Evolutionary conservation across 345 rosid genomes (phyloP).

Genomic region (Populus pruinosa): DNA sequence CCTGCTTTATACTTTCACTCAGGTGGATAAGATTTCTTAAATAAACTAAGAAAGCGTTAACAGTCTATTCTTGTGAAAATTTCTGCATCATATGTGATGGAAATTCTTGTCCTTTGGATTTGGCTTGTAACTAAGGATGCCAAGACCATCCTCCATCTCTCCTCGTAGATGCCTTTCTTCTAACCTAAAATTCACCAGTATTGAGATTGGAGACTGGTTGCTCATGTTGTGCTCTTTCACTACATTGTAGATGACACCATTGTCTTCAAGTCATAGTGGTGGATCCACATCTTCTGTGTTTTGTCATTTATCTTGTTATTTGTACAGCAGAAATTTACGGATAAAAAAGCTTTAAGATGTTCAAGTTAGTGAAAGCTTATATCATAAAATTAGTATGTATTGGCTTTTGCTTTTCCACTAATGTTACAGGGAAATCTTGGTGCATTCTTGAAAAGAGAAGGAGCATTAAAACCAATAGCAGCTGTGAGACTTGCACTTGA

Average conservation of each 20-base stretch:
- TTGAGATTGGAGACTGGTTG: not conserved
- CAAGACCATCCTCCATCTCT: not conserved
- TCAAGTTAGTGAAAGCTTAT: not conserved
- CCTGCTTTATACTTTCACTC: not conserved
- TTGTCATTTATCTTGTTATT: not conserved
- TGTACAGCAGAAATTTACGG: too few species aligned
- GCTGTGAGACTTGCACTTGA: constrained; percentile 87
- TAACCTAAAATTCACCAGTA: not conserved
- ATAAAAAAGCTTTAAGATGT: not conserved
- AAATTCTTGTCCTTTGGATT: not conserved
- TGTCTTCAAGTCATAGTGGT: not conserved
- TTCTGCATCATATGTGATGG: not conserved
- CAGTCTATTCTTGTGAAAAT: not conserved
- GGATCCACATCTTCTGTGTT: not conserved
- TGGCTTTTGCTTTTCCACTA: not conserved
- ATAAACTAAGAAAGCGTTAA: not conserved
- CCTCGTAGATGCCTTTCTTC: not conserved
- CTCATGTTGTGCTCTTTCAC: not conserved
- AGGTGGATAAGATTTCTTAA: not conserved
- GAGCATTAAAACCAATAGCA: constrained; percentile 48
- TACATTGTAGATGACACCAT: not conserved
- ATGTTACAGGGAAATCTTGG: constrained; percentile 73
- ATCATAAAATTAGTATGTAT: not conserved
- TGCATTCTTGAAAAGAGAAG: constrained; percentile 53
- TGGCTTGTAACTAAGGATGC: not conserved